phyloP scores from a whole-genome alignment of 2,329 filamentous ascomycete genomes.

The Aspergillus fumigatiaffinis region DNA sequence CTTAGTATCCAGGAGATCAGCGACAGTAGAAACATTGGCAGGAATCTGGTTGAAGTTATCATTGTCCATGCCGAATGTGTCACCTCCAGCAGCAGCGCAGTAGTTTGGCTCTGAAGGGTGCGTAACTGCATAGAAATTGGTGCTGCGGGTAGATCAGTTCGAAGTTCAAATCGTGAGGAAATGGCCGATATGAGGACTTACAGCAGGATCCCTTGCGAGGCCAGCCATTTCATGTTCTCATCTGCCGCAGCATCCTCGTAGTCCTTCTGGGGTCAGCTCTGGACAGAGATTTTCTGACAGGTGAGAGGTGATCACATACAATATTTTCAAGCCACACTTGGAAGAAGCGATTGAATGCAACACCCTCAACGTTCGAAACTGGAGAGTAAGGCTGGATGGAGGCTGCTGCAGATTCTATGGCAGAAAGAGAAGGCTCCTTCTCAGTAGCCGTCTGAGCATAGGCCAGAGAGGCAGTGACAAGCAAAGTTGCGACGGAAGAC shows the following conservation, averaged over 20 bases:
- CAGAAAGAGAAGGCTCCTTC: conserved; percentile 23
- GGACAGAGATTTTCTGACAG: not conserved
- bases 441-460: conserved; percentile 24
- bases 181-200: conserved; percentile 62
- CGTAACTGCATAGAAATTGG: conserved; percentile 59
- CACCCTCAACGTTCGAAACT: conserved; percentile 36
- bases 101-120: conserved; percentile 78
- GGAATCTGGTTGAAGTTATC: conserved; percentile 60
- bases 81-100: conserved; percentile 62
- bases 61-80: conserved; percentile 69
- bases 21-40: conserved; percentile 60
- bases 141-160: conserved; percentile 41
- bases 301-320: conserved; percentile 36
- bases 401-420: conserved; percentile 40
- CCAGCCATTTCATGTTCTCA: conserved; percentile 32
- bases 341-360: conserved; percentile 54
- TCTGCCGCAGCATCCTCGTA: conserved; percentile 63
- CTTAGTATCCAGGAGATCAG: conserved; percentile 65
- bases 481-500: conserved; percentile 33
- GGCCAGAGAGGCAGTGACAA: conserved; percentile 22
- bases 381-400: conserved; percentile 61
- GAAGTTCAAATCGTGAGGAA: not conserved
- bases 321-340: conserved; percentile 78
- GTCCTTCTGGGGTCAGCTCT: conserved; percentile 51
- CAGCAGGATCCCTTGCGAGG: conserved; percentile 55